These are phyloP conservation scores for Chrysoporthe cubensis DNA, from an alignment of 2,329 filamentous ascomycete species.

Conservation along the genomic window DNA sequence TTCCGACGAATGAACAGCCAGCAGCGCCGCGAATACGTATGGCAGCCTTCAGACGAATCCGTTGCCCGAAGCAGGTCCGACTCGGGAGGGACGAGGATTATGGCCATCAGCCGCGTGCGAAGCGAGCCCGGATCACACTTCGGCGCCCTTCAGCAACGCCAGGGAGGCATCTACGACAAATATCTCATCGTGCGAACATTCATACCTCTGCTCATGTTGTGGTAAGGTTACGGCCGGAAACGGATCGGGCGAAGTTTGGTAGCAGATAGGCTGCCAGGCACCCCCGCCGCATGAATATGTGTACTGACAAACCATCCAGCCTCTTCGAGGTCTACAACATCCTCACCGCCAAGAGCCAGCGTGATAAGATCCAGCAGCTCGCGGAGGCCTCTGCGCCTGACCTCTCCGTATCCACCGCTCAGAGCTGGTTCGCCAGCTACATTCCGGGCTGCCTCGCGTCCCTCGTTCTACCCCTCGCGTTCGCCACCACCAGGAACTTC, in stretches of 20 bases:
- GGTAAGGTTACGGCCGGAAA: background rate
- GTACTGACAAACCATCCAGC: background rate
- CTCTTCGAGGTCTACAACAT: constrained; percentile 27
- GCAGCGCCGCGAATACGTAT: constrained; percentile 10
- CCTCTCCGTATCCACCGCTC: constrained; percentile 16
- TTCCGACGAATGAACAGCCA: constrained; percentile 21
- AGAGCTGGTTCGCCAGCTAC: constrained; percentile 11
- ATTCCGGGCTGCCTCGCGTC: constrained; percentile 27
- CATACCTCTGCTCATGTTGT: constrained; percentile 12
- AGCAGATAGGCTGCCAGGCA: background rate
- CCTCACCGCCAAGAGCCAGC: background rate
- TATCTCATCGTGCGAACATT: constrained; percentile 26
- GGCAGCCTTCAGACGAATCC: constrained; percentile 1
- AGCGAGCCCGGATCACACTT: constrained; percentile 15
- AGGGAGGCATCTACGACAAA: constrained; percentile 26
- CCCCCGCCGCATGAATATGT: background rate
- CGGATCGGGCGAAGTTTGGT: background rate
- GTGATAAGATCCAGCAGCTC: background rate
- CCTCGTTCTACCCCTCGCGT: constrained; percentile 22
- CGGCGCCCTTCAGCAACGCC: constrained; percentile 21
- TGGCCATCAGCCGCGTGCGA: background rate
- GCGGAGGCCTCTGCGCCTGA: constrained; percentile 12
- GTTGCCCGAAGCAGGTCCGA: constrained; percentile 1
- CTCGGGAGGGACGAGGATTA: background rate
- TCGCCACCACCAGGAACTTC: constrained; percentile 24